These are phyloP conservation scores for Dictyostelium firmibasis DNA, from an alignment of 78 protist genomes.

Conservation along the genomic window DNA sequence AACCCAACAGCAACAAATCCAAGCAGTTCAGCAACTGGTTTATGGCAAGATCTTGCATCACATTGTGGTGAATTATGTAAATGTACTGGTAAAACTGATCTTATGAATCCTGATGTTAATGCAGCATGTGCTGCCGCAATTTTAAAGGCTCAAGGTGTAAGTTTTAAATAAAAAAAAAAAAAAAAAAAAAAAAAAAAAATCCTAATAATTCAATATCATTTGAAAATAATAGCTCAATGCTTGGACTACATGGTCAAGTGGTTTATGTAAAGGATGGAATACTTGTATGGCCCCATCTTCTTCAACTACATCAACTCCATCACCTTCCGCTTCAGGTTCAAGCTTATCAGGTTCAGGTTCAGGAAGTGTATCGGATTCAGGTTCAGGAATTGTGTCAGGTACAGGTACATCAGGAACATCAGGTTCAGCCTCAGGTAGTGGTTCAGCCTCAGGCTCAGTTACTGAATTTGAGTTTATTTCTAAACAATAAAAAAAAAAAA, in stretches of 20 bases:
- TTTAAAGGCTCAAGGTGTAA: conserved; percentile 44
- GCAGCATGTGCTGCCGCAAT: conserved; percentile 48
- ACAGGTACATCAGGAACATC: conserved; percentile 19
- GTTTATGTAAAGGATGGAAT: conserved; percentile 38
- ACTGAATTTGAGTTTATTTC: neutral
- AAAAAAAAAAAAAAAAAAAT: neutral
- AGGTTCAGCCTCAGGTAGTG: neutral
- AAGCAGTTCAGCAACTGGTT: conserved; percentile 42
- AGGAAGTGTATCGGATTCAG: neutral
- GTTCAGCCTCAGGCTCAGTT: neutral
- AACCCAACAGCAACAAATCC: conserved; percentile 31
- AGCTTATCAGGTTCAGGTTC: neutral
- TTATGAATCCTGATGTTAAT: conserved; percentile 35
- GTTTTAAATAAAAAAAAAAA: neutral
- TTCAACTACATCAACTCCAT: neutral
- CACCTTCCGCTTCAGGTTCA: neutral
- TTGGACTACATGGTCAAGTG: conserved; percentile 54
- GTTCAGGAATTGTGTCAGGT: neutral
- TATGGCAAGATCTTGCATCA: conserved; percentile 28
- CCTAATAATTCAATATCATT: neutral
- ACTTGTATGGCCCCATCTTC: neutral
- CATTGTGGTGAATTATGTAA: neutral
- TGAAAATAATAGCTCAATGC: neutral
- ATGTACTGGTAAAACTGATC: conserved; percentile 3
- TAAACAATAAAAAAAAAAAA: neutral